Conservation (phyloP, 345 rosid genomes). For the Aquilaria sinensis region DNA sequence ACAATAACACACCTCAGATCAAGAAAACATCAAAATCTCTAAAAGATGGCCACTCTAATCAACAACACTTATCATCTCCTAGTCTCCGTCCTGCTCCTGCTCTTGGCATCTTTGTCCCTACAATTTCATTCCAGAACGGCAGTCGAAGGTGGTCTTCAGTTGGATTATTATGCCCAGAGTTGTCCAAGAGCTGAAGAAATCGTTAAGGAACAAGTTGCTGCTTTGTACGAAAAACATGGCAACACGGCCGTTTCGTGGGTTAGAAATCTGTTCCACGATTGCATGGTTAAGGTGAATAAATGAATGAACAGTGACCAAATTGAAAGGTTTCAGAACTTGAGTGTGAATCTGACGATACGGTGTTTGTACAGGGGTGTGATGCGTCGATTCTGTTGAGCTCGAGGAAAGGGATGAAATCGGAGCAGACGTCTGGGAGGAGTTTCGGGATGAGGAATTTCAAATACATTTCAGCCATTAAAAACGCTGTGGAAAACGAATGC, state of each 20-base stretch:
- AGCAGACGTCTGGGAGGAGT: conserved; percentile 52
- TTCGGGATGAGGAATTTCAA: conserved; percentile 93
- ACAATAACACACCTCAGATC: too few relatives aligned
- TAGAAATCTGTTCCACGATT: conserved; percentile 89
- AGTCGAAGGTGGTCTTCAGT: conserved; percentile 57
- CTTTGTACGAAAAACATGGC: conserved; percentile 61
- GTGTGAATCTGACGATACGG: too few relatives aligned
- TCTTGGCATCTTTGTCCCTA: conserved; percentile 37
- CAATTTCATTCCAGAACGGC: conserved; percentile 41
- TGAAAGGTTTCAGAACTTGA: too few relatives aligned
- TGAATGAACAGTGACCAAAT: not conserved
- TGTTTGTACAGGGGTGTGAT: conserved; percentile 52
- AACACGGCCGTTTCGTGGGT: conserved; percentile 92
- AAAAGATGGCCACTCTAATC: too few relatives aligned
- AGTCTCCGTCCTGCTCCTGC: conserved; percentile 13
- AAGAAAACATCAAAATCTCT: too few relatives aligned
- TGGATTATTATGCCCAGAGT: conserved; percentile 55
- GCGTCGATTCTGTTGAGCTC: conserved; percentile 69
- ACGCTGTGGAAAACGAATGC: conserved; percentile 70
- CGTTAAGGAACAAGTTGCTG: conserved; percentile 53
- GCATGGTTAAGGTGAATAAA: conserved; percentile 43
- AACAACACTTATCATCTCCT: too few relatives aligned
- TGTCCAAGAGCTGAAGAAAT: conserved; percentile 85
- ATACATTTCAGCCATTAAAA: conserved; percentile 65
- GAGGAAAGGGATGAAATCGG: conserved; percentile 42